A percentile compares a stretch with the other conserved stretches of the same genome.
phyloP scores from a whole-genome alignment of 176 grass and related monocot genomes.

The Eleusine coracana region DNA sequence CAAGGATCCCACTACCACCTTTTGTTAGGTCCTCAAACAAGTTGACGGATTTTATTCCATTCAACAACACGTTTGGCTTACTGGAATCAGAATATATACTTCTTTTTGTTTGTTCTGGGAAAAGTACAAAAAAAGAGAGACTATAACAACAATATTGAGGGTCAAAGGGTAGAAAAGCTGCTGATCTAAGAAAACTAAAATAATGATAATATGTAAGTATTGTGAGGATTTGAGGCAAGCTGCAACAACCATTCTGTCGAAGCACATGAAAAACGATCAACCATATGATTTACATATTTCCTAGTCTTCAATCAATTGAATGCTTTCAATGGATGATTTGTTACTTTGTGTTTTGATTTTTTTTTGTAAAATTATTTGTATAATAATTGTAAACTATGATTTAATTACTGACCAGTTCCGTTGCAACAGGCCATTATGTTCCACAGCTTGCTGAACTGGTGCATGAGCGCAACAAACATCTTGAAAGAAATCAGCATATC shows the following conservation, averaged over 20 bases:
- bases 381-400: too few relatives aligned
- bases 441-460: constrained; percentile 80
- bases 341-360: too few relatives aligned
- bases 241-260: constrained; percentile 3
- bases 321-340: too few relatives aligned
- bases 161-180: constrained; percentile 13
- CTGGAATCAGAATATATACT: background rate
- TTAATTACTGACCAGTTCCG: constrained; percentile 7
- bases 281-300: too few relatives aligned
- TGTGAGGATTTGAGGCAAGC: background rate
- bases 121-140: constrained; percentile 3
- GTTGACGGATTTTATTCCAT: constrained; percentile 19
- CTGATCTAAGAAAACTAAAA: constrained; percentile 26
- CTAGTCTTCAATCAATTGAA: too few relatives aligned
- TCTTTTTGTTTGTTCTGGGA: constrained; percentile 25
- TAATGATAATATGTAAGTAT: background rate
- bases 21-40: constrained; percentile 41
- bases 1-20: constrained; percentile 18
- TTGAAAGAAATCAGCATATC: constrained; percentile 43
- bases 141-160: background rate
- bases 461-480: constrained; percentile 65
- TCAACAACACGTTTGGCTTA: background rate
- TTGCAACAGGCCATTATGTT: constrained; percentile 75
- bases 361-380: too few relatives aligned
- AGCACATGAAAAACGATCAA: constrained; percentile 29